Evolutionary conservation across 2,329 filamentous ascomycete species (phyloP).

Genomic region (Monascus ruber): DNA sequence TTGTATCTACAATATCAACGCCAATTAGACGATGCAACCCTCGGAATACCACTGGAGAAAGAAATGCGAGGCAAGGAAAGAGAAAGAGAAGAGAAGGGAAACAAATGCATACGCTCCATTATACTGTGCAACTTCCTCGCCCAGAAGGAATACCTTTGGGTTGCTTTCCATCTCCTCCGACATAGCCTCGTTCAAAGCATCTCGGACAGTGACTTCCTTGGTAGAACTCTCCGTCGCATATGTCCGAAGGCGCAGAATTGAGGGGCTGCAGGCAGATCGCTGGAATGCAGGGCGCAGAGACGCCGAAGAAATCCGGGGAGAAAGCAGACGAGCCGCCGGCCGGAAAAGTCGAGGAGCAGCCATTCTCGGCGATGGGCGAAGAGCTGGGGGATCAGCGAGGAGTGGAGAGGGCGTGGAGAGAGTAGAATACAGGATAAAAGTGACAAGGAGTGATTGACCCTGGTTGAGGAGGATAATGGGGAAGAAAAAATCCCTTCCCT

Average conservation of each 20-base stretch:
- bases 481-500: too few relatives aligned
- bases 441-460: conserved; percentile 4
- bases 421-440: not conserved
- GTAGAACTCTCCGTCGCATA: conserved; percentile 50
- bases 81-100: not conserved
- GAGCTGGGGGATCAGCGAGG: conserved; percentile 2
- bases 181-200: conserved; percentile 94
- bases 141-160: conserved; percentile 87
- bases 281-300: conserved; percentile 45
- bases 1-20: conserved; percentile 57
- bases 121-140: conserved; percentile 98
- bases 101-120: conserved; percentile 65
- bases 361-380: conserved; percentile 33
- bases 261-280: conserved; percentile 37
- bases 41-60: too few relatives aligned
- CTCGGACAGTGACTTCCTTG: conserved; percentile 94
- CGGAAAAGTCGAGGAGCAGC: conserved; percentile 51
- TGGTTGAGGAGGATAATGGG: not conserved
- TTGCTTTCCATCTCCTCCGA: conserved; percentile 94
- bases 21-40: conserved; percentile 22
- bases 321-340: conserved; percentile 52
- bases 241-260: conserved; percentile 37
- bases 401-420: conserved; percentile 3
- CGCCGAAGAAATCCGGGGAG: conserved; percentile 40
- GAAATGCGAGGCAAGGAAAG: too few relatives aligned